Percentiles rank a stretch among this genome's conserved stretches.
Conservation (phyloP, 345 rosid species). For the Conringia planisiliqua region DNA sequence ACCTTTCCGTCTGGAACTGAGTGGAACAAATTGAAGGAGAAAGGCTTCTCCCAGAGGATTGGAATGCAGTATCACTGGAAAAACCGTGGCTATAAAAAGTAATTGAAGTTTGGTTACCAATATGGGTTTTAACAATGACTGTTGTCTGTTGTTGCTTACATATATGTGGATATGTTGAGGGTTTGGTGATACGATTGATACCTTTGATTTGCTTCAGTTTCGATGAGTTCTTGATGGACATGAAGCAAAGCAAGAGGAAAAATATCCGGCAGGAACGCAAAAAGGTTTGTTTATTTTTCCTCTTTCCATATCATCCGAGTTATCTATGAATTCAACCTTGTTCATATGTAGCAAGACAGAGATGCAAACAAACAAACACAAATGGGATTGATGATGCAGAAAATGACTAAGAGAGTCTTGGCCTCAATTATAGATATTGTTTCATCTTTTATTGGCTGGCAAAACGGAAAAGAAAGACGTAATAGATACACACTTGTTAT, state of each 20-base stretch:
- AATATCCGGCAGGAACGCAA: slow-evolving; percentile 90
- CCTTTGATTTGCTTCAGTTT: slow-evolving; percentile 45
- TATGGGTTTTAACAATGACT: not conserved
- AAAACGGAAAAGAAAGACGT: too few relatives aligned
- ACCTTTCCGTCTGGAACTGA: slow-evolving; percentile 81
- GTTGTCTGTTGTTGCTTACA: not conserved
- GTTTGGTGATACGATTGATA: not conserved
- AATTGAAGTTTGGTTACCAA: slow-evolving; percentile 17
- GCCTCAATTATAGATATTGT: not conserved
- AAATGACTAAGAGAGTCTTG: not conserved
- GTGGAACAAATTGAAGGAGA: slow-evolving; percentile 61
- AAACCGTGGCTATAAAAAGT: slow-evolving; percentile 79
- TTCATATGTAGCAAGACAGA: not conserved
- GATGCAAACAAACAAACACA: not conserved
- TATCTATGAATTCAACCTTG: not conserved
- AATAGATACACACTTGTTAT: not conserved
- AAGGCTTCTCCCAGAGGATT: slow-evolving; percentile 77
- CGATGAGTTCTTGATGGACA: slow-evolving; percentile 95
- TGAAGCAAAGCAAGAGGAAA: slow-evolving; percentile 91
- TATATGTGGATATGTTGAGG: not conserved
- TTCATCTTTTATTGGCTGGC: too few relatives aligned
- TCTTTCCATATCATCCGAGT: not conserved
- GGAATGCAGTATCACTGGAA: slow-evolving; percentile 99
- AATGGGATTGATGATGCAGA: not conserved
- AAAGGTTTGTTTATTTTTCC: slow-evolving; percentile 50